Conservation (phyloP, 345 rosid species). For the Gossypium herbaceum region DNA sequence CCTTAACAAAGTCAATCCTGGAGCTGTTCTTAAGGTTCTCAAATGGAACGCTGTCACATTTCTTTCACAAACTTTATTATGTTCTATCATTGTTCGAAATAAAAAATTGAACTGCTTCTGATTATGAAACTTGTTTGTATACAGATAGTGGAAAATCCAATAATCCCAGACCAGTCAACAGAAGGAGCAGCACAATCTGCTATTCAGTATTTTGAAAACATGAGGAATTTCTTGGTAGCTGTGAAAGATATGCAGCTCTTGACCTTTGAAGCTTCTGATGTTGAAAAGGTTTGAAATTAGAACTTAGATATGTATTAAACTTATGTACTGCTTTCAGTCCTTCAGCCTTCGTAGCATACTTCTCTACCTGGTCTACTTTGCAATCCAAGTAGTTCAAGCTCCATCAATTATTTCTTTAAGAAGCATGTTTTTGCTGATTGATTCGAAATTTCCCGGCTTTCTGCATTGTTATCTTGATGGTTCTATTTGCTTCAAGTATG, state of each 20-base stretch:
- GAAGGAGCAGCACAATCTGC: slow-evolving; percentile 98
- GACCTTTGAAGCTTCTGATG: slow-evolving; percentile 89
- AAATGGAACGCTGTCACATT: background rate
- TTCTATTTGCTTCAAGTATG: background rate
- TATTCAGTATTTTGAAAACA: slow-evolving; percentile 93
- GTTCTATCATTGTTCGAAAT: background rate
- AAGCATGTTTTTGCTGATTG: background rate
- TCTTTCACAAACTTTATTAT: background rate
- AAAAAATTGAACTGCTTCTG: background rate
- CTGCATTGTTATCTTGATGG: background rate
- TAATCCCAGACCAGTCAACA: slow-evolving; percentile 57
- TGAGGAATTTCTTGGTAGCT: slow-evolving; percentile 92
- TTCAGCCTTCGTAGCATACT: background rate
- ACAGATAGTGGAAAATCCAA: slow-evolving; percentile 80
- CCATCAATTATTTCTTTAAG: background rate
- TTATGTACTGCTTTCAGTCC: background rate
- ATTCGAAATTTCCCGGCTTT: background rate
- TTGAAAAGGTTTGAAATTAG: slow-evolving; percentile 62
- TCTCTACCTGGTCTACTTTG: background rate
- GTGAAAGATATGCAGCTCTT: slow-evolving; percentile 92
- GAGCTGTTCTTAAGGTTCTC: slow-evolving; percentile 44
- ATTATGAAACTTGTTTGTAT: background rate
- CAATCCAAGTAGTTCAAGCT: background rate
- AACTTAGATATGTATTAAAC: background rate
- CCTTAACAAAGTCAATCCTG: slow-evolving; percentile 96